Evolutionary conservation across 257 asterid species (phyloP).

Genomic region (Solanum pinnatisectum): DNA sequence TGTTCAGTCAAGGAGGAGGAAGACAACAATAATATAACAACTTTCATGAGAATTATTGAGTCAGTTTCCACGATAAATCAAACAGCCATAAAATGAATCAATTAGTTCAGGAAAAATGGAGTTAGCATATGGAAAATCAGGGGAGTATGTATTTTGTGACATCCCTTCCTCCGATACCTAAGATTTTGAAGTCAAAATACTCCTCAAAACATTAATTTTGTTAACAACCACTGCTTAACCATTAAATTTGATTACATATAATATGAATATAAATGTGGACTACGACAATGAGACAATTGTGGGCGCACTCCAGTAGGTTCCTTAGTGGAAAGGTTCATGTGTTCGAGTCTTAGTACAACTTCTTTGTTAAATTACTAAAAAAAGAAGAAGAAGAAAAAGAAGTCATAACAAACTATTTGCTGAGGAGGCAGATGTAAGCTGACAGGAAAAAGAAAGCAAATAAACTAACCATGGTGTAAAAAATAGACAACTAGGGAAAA

Average conservation of each 20-base stretch:
- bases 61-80: neutral
- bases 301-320: neutral
- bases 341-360: neutral
- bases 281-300: neutral
- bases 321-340: neutral
- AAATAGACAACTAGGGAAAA: neutral
- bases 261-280: neutral
- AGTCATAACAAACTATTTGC: neutral
- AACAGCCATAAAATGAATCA: neutral
- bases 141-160: neutral
- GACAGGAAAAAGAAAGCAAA: neutral
- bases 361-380: neutral
- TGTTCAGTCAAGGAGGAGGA: constrained; percentile 6
- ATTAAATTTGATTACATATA: neutral
- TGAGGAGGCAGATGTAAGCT: neutral
- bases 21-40: neutral
- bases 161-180: neutral
- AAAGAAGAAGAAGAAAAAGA: neutral
- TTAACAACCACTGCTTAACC: neutral
- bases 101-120: neutral
- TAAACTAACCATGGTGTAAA: neutral
- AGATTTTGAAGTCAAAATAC: neutral
- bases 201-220: neutral
- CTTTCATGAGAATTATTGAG: neutral
- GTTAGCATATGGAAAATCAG: neutral